Evolutionary conservation across 2,329 filamentous ascomycete species (phyloP).

Genomic region (Trichoderma sp.): DNA sequence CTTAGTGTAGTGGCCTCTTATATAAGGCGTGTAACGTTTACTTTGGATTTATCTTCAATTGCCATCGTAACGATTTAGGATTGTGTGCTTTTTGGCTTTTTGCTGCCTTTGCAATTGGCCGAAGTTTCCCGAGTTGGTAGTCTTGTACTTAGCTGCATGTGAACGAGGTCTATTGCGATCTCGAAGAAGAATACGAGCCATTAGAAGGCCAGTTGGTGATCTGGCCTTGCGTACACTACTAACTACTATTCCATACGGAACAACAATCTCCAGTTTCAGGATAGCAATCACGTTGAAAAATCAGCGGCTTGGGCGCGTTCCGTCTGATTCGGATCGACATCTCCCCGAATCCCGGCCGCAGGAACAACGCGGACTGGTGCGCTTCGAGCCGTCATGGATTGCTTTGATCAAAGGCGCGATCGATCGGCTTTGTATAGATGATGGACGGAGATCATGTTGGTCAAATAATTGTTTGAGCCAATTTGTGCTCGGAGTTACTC

Average conservation of each 20-base stretch:
- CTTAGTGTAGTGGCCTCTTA: not conserved
- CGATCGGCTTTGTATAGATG: not conserved
- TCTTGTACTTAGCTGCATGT: not conserved
- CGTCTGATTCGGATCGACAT: not conserved
- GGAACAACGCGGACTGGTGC: not conserved
- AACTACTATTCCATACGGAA: not conserved
- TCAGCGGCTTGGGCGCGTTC: not conserved
- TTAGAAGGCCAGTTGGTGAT: not conserved
- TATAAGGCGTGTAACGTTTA: not conserved
- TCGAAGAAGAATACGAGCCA: not conserved
- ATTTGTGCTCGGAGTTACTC: not conserved
- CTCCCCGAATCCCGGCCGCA: slow-evolving; percentile 6
- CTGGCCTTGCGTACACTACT: not conserved
- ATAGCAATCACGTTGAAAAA: not conserved
- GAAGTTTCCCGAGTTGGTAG: not conserved
- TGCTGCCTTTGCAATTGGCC: not conserved
- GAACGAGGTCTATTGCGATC: not conserved
- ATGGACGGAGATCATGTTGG: not conserved
- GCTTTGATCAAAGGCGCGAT: not conserved
- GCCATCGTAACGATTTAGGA: not conserved
- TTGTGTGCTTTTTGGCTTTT: not conserved
- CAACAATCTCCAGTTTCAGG: not conserved
- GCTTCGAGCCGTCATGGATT: not conserved
- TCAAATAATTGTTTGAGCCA: not conserved
- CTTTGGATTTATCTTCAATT: not conserved